phyloP scores from a whole-genome alignment of 1,139 yeast species.

The Pichia kudriavzevii region DNA sequence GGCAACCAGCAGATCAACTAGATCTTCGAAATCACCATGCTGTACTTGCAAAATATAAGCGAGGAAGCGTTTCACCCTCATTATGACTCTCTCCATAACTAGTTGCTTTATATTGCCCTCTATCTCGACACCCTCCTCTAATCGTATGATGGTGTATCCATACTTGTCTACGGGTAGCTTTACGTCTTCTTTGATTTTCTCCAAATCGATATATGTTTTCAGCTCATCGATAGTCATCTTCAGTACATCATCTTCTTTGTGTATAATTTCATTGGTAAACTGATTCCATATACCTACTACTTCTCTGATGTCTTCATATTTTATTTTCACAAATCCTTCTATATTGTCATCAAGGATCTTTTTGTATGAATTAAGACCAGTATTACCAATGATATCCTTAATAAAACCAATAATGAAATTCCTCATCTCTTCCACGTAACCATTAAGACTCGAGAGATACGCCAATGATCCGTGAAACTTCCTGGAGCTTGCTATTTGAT shows the following conservation, averaged over 20 bases:
- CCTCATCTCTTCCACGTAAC: conserved; percentile 47
- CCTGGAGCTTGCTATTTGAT: conserved; percentile 60
- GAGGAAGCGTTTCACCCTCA: conserved; percentile 77
- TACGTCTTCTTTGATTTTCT: conserved; percentile 2
- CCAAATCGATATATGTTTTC: conserved; percentile 13
- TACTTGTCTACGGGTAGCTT: conserved; percentile 15
- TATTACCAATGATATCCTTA: conserved; percentile 49
- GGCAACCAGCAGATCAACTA: conserved; percentile 66
- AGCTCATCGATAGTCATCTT: conserved; percentile 32
- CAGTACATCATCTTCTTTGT: conserved; percentile 48
- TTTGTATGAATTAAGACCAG: too few species aligned
- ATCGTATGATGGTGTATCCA: conserved; percentile 10
- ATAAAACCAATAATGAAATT: conserved; percentile 42
- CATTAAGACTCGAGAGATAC: conserved; percentile 74
- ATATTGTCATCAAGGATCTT: conserved; percentile 29
- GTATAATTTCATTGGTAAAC: conserved; percentile 40
- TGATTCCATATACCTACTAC: conserved; percentile 52
- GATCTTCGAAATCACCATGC: conserved; percentile 57
- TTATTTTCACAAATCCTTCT: conserved; percentile 37
- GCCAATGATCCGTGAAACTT: conserved; percentile 73
- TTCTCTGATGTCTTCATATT: conserved; percentile 56
- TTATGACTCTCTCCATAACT: conserved; percentile 45
- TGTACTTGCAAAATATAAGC: conserved; percentile 79
- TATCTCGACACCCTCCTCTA: conserved; percentile 10
- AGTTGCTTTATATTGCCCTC: conserved; percentile 30